Base-by-base conservation (phyloP, 805 yeast genomes). In the Sugiyamaella smithiae region DNA sequence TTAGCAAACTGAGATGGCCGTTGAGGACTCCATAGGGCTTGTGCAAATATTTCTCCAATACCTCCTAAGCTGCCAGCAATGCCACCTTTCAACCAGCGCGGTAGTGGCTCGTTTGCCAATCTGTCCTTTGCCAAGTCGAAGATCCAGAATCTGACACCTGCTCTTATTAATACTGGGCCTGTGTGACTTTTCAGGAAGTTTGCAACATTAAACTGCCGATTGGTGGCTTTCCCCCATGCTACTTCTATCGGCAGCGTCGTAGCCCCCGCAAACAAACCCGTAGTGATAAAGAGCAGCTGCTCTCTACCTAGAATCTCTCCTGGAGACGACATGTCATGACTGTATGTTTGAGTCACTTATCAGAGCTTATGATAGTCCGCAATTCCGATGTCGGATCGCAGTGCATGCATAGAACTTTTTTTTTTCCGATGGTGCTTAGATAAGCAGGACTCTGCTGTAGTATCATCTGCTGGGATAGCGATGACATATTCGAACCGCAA, bases 11-110 rank as follows among this genome's bases (percentile, higher is more conserved):
- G 4, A 4, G 17, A 2, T 12, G 38, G 40, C 23, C 22, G 5
- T 16, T 43, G 43, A 12, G 6, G 33, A 5, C 26, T 32, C 28
- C 36, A 32, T 3, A 14, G 4, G 8, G 25, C 38, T 12, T 29
- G 38, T 4, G 20, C 5, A 16, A 35, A 6, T 4, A 35, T 35
- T 29, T 43, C 46, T 12, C 19, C 35, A 19, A 43, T 16, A 4
- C 46, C 46, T 29, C 46, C 46, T 14, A 12, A 20, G 14, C 40
- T 14, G 22, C 46, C 46, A 8, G 46, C 46, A 3, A 43, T 6
- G 14, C 23, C 35, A 9, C 37, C 28, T 22, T 31, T 43, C 6
- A 31, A 12, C 25, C 28, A 29, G 14, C 17, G 11, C 12, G 46
- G 46, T 11, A 29, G 8, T 20, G 40, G 40, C 11, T 14, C 20